phyloP scores from a whole-genome alignment of 495 filamentous ascomycete genomes.

The Aspergillus homomorphus region DNA sequence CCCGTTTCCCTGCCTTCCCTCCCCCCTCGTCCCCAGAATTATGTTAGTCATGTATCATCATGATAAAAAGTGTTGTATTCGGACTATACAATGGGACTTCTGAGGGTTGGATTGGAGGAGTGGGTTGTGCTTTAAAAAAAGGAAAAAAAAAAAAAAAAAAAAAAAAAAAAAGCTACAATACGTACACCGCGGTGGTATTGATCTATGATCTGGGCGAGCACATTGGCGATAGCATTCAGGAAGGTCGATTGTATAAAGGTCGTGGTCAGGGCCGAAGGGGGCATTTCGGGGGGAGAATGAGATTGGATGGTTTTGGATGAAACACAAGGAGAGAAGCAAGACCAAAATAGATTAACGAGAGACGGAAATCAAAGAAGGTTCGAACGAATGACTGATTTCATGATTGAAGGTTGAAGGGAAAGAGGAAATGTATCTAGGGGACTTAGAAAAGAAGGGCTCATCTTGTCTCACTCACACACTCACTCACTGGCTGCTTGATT shows the following conservation, averaged over 20 bases:
- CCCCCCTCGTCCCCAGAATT: not conserved
- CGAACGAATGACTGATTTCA: not conserved
- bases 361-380: not conserved
- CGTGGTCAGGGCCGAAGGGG: conserved; percentile 52
- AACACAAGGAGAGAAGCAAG: not conserved
- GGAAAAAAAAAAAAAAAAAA: not conserved
- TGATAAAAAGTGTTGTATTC: too few species aligned
- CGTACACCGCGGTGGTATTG: conserved; percentile 63
- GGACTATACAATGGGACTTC: too few species aligned
- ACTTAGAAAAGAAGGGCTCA: not conserved
- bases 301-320: not conserved
- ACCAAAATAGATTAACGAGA: not conserved
- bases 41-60: not conserved
- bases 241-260: conserved; percentile 69
- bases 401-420: too few species aligned
- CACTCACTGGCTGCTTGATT: not conserved
- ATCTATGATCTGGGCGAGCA: conserved; percentile 76
- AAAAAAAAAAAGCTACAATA: conserved; percentile 9
- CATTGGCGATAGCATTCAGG: conserved; percentile 71
- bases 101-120: too few species aligned
- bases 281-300: not conserved
- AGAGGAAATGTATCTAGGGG: not conserved
- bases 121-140: too few species aligned
- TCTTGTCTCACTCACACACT: too few species aligned
- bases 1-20: not conserved